Conservation (phyloP, 805 yeast genomes). For the Dipodascus geniculatus region DNA sequence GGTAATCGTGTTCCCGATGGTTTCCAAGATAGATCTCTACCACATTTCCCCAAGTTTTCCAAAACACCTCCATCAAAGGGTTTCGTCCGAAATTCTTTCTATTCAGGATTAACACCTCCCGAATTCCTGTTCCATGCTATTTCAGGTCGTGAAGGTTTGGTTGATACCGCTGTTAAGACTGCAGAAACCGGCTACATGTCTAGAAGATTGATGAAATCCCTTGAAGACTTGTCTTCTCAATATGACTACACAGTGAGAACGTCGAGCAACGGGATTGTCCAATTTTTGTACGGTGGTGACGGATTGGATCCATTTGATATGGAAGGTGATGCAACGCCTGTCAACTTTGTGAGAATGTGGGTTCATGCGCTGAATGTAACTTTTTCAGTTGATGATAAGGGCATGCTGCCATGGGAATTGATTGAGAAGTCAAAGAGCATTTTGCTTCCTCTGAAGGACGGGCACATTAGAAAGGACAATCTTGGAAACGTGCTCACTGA, state of each 20-base stretch:
- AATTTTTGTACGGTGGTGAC: conserved; percentile 96
- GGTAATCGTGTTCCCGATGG: conserved; percentile 99
- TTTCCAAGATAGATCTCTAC: conserved; percentile 96
- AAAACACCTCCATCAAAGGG: conserved; percentile 98
- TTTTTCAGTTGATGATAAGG: conserved; percentile 35
- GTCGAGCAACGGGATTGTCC: conserved; percentile 92
- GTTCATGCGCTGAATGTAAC: conserved; percentile 76
- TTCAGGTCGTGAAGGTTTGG: conserved; percentile 98
- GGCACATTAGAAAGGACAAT: conserved; percentile 59
- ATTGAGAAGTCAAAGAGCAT: conserved; percentile 40
- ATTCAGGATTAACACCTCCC: conserved; percentile 87
- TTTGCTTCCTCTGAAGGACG: conserved; percentile 48
- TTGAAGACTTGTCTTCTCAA: conserved; percentile 88
- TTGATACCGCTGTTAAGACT: conserved; percentile 98
- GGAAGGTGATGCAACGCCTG: conserved; percentile 98
- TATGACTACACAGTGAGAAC: conserved; percentile 94
- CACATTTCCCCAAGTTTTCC: conserved; percentile 92
- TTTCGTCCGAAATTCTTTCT: conserved; percentile 92
- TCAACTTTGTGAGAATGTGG: conserved; percentile 90
- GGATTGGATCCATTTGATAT: conserved; percentile 96
- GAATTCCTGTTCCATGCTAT: conserved; percentile 97
- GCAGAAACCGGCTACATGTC: conserved; percentile 99
- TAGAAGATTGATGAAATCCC: conserved; percentile 92
- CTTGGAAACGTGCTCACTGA: conserved; percentile 41
- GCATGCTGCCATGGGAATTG: conserved; percentile 63